Evolutionary conservation across 345 rosid species (phyloP).

Genomic region (Hibiscus mutabilis): DNA sequence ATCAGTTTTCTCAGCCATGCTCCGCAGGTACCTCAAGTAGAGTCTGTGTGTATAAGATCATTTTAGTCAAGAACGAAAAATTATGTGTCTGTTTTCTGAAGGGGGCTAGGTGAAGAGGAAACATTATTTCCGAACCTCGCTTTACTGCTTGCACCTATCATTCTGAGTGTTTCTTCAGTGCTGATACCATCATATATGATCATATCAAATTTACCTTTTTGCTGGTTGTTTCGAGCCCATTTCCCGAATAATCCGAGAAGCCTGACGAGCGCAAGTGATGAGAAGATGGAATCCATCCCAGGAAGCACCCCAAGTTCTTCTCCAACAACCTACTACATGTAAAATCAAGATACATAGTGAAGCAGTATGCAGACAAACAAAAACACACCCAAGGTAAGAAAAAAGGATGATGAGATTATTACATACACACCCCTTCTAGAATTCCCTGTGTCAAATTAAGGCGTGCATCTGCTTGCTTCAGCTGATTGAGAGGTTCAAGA

Average conservation of each 20-base stretch:
- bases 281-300: constrained; percentile 82
- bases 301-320: constrained; percentile 97
- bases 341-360: constrained; percentile 7
- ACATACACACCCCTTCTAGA: constrained; percentile 92
- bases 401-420: constrained; percentile 13
- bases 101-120: not conserved
- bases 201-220: constrained; percentile 43
- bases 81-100: not conserved
- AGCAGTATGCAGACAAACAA: not conserved
- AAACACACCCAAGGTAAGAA: not conserved
- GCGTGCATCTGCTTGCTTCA: constrained; percentile 69
- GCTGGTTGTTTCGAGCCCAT: constrained; percentile 30
- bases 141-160: constrained; percentile 69
- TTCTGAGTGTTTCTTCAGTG: constrained; percentile 64
- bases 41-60: constrained; percentile 32
- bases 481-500: constrained; percentile 70
- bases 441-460: constrained; percentile 82
- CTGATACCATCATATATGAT: constrained; percentile 64
- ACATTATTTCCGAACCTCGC: constrained; percentile 43
- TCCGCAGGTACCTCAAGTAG: constrained; percentile 72
- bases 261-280: constrained; percentile 49
- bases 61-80: not conserved
- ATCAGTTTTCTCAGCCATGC: constrained; percentile 80
- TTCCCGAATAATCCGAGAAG: constrained; percentile 48
- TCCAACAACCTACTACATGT: constrained; percentile 67